Evolutionary conservation across 768 basidiomycete species (phyloP), one percentile per base, ranked within the genome.

Genomic region (Macrolepiota dolichaula): DNA sequence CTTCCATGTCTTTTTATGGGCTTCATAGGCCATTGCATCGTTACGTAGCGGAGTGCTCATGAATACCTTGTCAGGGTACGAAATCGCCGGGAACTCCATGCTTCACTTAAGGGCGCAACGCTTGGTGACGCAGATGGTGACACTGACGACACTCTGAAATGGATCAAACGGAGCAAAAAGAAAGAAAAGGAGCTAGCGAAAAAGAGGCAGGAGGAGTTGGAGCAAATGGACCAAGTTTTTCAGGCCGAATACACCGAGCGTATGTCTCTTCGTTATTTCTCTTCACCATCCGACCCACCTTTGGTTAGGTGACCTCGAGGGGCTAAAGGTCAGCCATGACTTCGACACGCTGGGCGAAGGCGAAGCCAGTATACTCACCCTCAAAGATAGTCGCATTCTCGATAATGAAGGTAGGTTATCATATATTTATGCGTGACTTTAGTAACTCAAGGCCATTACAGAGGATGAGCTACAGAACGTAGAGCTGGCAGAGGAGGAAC

Each of bases 391-490:
- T 69, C 89, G 94, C 47, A 91, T 99, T 63, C 87, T 99, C 44
- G 96, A 95, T 69, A 91, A 94, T 62, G 95, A 98, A 83, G 96
- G 95, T 92, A 66, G 59, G 76, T 64, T 42, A 22, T 19, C 1
- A 22, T 24, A 22, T 44, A 57, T 44, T 27, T 50, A 63, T 29
- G 62, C 36, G 22, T 15, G 12, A 5, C 49, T 6, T 9, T 37
- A 27, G 55, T 32, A 70, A 22, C 66, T 10, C 12, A 1, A 24
- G n/a, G 17, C 27, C 51, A 50, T 10, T 36, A 10, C 69, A 96
- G 97, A 99, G 89, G 97, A 99, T 73, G 97, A 96, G 74, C 82
- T 99, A 13, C 92, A 97, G 76, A 98, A 99, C 66, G 80, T 97
- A 57, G 94, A 97, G 68, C 85, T 98, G 83, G 94, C 93, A 0